phyloP scores from a whole-genome alignment of 306 rosid genomes.

The Pterocarpus santalinus region DNA sequence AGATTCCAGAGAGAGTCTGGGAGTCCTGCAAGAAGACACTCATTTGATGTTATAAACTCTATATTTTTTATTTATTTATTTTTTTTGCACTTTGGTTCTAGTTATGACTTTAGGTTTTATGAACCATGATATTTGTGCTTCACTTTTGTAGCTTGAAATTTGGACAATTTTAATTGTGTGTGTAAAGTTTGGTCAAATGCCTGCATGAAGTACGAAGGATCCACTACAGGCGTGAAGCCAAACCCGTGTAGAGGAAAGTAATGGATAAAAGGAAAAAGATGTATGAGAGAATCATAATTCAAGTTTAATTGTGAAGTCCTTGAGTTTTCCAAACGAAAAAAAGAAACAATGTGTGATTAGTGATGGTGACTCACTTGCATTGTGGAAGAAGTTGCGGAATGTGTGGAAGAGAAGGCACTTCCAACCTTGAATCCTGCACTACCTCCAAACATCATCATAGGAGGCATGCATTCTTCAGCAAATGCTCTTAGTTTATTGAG shows the following conservation, averaged over 20 bases:
- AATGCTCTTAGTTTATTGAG: slow-evolving; percentile 70
- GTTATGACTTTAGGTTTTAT: not conserved
- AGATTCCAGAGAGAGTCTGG: not conserved
- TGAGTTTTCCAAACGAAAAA: not conserved
- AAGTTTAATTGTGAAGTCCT: not conserved
- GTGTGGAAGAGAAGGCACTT: not conserved
- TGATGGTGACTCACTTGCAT: slow-evolving; percentile 50
- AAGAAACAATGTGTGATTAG: not conserved
- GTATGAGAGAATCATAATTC: not conserved
- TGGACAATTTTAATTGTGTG: not conserved
- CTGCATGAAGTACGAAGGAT: too few species aligned
- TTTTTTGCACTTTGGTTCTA: not conserved
- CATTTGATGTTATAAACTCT: slow-evolving; percentile 19
- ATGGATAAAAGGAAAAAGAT: not conserved
- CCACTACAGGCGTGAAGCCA: too few species aligned
- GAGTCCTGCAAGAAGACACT: slow-evolving; percentile 49
- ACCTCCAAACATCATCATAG: slow-evolving; percentile 38
- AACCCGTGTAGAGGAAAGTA: too few species aligned
- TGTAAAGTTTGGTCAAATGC: too few species aligned
- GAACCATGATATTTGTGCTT: not conserved
- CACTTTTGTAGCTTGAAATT: not conserved
- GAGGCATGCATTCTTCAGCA: slow-evolving; percentile 63
- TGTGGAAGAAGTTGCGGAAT: slow-evolving; percentile 37
- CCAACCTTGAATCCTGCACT: slow-evolving; percentile 10
- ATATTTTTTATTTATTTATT: too few species aligned